Base-by-base conservation (phyloP, 129 eudicot species). In the Saussurea involucrata region DNA sequence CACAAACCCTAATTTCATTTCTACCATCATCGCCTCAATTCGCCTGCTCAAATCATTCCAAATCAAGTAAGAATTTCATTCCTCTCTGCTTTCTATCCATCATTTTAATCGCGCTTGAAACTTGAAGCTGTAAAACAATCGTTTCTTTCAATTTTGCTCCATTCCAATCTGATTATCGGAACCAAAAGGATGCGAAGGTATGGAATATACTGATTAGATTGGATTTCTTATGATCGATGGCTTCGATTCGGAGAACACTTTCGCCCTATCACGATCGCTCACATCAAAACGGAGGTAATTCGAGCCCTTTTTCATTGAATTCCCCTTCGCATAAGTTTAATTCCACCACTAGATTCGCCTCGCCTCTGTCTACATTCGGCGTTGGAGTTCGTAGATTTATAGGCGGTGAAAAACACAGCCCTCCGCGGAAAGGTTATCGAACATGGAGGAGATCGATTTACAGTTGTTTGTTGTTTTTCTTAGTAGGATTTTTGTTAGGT, bases 171-270 rank as follows among this genome's bases (percentile, higher is more conserved):
- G 37, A 25, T 8, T 75, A 34, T 37, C 40, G 44, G 57, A 57
- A 46, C 68, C 18, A 72, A 53, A 55, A 25, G 42, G 40, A 71
- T 46, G 75, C 25, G 28, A 57, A 58, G 66, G 5, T 18, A 10
- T 58, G 33, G 15, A 44, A 8, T 27, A 27, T 33, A 32, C 12
- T 29, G 20, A 18, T 28, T 66, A 28, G 80, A 66, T 44, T 76
- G 29, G 64, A 28, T 28, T 65, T 27, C 64, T 9, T 71, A 76
- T 76, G 69, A 69, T 74, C 66, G 58, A 95, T 95, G 98, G 97
- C 98, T 70, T 95, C 98, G 76, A 91, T 91, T 82, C 87, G 98
- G 71, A 83, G 98, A 83, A 86, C 97, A 3, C 85, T 87, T 0
- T 95, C 97, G 40, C 97, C 98, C 9, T 86, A 89, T 63, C 85